These are phyloP conservation scores for Luvunga scandens DNA, from an alignment of 345 rosid species.

Conservation along the genomic window DNA sequence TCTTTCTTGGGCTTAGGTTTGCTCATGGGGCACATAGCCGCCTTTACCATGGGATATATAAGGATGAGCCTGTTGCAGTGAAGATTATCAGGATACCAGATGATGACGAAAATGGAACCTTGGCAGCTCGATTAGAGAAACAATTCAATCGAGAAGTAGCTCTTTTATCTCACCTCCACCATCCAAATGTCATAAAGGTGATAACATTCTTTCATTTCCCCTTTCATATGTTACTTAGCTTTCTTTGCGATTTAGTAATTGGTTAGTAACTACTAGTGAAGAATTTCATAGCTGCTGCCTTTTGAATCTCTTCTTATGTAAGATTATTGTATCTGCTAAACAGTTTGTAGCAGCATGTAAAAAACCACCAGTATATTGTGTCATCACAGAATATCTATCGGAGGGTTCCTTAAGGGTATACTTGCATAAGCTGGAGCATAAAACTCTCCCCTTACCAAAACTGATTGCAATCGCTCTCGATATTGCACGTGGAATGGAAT, in stretches of 20 bases:
- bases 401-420: conserved; percentile 85
- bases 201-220: not conserved
- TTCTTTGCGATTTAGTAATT: conserved; percentile 2
- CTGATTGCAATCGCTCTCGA: conserved; percentile 66
- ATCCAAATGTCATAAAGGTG: conserved; percentile 87
- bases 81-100: conserved; percentile 87
- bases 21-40: conserved; percentile 94
- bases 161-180: conserved; percentile 70
- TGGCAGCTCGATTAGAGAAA: conserved; percentile 71
- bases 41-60: conserved; percentile 88
- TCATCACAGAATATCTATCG: conserved; percentile 65
- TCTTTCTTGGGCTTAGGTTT: conserved; percentile 85
- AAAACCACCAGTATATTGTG: conserved; percentile 72
- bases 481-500: conserved; percentile 91
- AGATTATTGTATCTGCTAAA: conserved; percentile 20
- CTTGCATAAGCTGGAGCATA: conserved; percentile 89
- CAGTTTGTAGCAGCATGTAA: conserved; percentile 79
- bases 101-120: conserved; percentile 71
- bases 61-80: conserved; percentile 93
- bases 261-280: not conserved
- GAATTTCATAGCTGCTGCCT: not conserved
- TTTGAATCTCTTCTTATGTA: conserved; percentile 10
- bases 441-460: conserved; percentile 62
- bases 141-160: conserved; percentile 86
- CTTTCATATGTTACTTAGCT: not conserved